Evolutionary conservation across 768 basidiomycete species (phyloP).

Genomic region (Pleurotus platypus): DNA sequence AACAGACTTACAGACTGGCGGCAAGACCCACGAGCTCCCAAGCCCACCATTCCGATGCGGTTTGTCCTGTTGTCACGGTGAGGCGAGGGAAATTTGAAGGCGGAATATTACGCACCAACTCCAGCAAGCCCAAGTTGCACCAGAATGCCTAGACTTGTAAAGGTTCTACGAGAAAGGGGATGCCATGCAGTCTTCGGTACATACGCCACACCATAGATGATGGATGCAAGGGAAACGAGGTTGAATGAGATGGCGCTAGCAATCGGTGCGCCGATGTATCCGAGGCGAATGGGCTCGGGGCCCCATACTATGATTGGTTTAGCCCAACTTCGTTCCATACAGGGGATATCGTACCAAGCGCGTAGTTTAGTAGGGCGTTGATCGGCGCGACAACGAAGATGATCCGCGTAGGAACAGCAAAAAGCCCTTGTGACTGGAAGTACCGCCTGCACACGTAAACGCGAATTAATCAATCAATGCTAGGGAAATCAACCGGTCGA

Average conservation of each 20-base stretch:
- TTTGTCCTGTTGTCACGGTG: conserved; percentile 46
- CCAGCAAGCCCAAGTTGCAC: conserved; percentile 80
- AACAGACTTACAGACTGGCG: conserved; percentile 38
- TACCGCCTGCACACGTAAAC: conserved; percentile 44
- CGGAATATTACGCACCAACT: conserved; percentile 43
- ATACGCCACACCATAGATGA: conserved; percentile 60
- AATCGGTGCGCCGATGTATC: conserved; percentile 90
- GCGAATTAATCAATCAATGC: not conserved
- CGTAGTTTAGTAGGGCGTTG: conserved; percentile 79
- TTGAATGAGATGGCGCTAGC: conserved; percentile 89
- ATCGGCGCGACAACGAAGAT: conserved; percentile 80
- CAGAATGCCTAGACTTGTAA: conserved; percentile 65
- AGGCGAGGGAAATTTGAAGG: not conserved
- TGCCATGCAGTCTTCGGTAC: conserved; percentile 79
- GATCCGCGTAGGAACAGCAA: conserved; percentile 81
- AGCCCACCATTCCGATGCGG: conserved; percentile 94
- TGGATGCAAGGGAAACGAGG: conserved; percentile 62
- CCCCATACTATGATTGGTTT: conserved; percentile 63
- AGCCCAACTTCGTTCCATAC: not conserved
- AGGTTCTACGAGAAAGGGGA: conserved; percentile 60
- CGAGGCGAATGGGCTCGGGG: conserved; percentile 70
- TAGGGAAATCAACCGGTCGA: too few species aligned
- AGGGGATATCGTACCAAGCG: conserved; percentile 53
- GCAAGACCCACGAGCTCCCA: conserved; percentile 82
- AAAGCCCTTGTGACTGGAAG: conserved; percentile 64